These are phyloP conservation scores for Penicillium pancosmium DNA, from an alignment of 495 filamentous ascomycete genomes.

Conservation along the genomic window DNA sequence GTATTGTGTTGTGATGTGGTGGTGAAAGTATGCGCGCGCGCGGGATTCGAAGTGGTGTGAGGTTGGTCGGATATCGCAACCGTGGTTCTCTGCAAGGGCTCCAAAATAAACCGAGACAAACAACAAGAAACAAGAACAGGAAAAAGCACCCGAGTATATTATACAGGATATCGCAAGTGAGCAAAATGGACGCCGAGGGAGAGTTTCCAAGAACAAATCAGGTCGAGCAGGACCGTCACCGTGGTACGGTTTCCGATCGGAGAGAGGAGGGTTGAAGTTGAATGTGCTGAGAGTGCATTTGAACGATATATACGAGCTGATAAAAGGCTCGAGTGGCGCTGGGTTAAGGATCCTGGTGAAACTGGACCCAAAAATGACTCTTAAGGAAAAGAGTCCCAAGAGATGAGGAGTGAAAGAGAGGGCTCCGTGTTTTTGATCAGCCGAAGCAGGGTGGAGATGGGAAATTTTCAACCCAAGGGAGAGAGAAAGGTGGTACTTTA, in stretches of 20 bases:
- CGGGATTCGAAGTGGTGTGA: background rate
- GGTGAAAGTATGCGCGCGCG: background rate
- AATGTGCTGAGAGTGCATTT: slow-evolving; percentile 51
- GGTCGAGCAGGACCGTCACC: slow-evolving; percentile 47
- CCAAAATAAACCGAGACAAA: slow-evolving; percentile 24
- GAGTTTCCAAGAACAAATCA: slow-evolving; percentile 20
- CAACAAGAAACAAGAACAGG: slow-evolving; percentile 27
- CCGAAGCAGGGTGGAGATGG: slow-evolving; percentile 25
- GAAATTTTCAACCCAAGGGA: slow-evolving; percentile 27
- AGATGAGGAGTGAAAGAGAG: slow-evolving; percentile 8
- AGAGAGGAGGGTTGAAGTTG: slow-evolving; percentile 47
- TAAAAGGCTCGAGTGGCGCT: slow-evolving; percentile 6
- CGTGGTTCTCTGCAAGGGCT: slow-evolving; percentile 13
- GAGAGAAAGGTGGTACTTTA: slow-evolving; percentile 19
- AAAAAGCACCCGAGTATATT: slow-evolving; percentile 46
- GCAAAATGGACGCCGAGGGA: slow-evolving; percentile 42
- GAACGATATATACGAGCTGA: slow-evolving; percentile 43
- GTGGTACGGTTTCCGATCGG: slow-evolving; percentile 47
- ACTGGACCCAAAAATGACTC: slow-evolving; percentile 2
- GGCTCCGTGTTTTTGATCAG: slow-evolving; percentile 11
- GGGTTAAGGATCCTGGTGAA: slow-evolving; percentile 9
- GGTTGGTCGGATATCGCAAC: slow-evolving; percentile 5
- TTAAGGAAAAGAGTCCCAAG: slow-evolving; percentile 7
- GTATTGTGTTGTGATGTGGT: background rate
- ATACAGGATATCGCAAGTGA: slow-evolving; percentile 53